These are phyloP conservation scores for Xylaria telfairii DNA, from an alignment of 495 filamentous ascomycete genomes.

Conservation along the genomic window DNA sequence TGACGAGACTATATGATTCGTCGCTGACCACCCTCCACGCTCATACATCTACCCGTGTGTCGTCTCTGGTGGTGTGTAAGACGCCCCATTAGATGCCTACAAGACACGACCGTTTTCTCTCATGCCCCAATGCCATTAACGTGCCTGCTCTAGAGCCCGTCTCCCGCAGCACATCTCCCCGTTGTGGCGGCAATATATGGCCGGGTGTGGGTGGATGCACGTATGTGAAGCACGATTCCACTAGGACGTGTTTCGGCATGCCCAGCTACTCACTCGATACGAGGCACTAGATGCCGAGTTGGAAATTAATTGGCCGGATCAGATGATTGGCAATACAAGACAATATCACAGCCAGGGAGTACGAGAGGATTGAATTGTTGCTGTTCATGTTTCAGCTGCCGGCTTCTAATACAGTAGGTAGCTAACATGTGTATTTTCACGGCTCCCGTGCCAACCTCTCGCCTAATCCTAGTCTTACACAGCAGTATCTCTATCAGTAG, in stretches of 20 bases:
- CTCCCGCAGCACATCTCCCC: not conserved
- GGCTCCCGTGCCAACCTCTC: not conserved
- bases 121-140: conserved; percentile 1
- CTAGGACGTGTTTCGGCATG: not conserved
- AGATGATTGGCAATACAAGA: not conserved
- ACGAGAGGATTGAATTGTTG: not conserved
- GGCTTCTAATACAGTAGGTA: no score
- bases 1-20: not conserved
- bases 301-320: not conserved
- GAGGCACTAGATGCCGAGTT: not conserved
- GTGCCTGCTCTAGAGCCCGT: conserved; percentile 5
- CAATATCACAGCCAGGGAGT: not conserved
- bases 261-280: not conserved
- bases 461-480: not conserved
- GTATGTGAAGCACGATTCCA: conserved; percentile 3
- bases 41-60: not conserved
- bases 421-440: not conserved
- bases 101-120: conserved; percentile 6
- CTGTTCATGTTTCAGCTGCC: not conserved
- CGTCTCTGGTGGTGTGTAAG: conserved; percentile 15
- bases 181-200: not conserved
- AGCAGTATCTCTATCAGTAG: not conserved
- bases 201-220: not conserved
- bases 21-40: not conserved
- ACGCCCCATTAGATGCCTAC: not conserved